A percentile compares a stretch with the other conserved stretches of the same genome.
phyloP scores from a whole-genome alignment of 2,329 filamentous ascomycete species.

The Purpureocillium takamizusanense region DNA sequence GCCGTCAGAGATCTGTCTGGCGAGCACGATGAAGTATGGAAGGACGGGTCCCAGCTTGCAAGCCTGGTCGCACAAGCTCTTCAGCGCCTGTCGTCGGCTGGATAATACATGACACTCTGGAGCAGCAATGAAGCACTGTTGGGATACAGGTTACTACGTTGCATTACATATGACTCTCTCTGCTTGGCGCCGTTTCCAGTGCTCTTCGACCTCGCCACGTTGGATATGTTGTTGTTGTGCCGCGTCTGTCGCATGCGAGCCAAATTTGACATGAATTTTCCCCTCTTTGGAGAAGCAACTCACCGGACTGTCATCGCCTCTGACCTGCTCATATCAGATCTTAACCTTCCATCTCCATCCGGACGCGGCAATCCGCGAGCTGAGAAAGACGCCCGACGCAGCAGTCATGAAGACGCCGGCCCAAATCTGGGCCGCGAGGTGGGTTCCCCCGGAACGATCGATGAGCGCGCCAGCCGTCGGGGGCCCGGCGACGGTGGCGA shows the following conservation, averaged over 20 bases:
- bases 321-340: slow-evolving; percentile 13
- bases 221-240: too few relatives aligned
- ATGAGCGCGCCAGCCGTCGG: slow-evolving; percentile 36
- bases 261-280: too few relatives aligned
- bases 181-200: too few relatives aligned
- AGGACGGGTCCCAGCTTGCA: slow-evolving; percentile 48
- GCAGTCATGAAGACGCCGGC: slow-evolving; percentile 29
- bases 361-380: slow-evolving; percentile 23
- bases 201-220: too few relatives aligned
- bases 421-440: slow-evolving; percentile 37
- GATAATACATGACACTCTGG: not conserved
- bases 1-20: slow-evolving; percentile 38
- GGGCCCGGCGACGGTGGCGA: slow-evolving; percentile 34
- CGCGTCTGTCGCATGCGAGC: too few relatives aligned
- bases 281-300: too few relatives aligned
- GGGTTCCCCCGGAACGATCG: slow-evolving; percentile 27
- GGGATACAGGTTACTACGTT: too few relatives aligned
- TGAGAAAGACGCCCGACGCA: slow-evolving; percentile 20
- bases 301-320: not conserved
- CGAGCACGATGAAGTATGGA: slow-evolving; percentile 56
- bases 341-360: slow-evolving; percentile 26
- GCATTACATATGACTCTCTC: too few relatives aligned
- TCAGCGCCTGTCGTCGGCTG: slow-evolving; percentile 1
- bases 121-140: too few relatives aligned
- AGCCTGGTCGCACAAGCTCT: slow-evolving; percentile 29